Base-by-base conservation (phyloP, 2,329 filamentous ascomycete species). In the Fusarium sp. region DNA sequence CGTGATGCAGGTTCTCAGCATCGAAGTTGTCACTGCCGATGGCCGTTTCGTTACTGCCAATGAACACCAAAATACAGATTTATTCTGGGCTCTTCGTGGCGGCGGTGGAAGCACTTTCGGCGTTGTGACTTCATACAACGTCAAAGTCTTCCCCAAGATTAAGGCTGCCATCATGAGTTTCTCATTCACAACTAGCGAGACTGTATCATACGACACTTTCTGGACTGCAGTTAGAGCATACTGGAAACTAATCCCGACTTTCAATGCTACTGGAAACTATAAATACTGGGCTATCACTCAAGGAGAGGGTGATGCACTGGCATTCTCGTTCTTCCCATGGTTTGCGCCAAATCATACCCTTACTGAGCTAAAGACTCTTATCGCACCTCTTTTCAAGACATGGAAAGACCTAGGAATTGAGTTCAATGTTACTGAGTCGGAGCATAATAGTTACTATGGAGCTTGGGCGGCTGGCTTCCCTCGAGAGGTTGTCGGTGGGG, bases 1-100 rank as follows among this genome's bases (percentile, higher is more conserved):
- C 20, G 10, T 8, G 3, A 15, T 26, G 1, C 7, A 73, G 65
- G 59, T 73, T 7, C 62, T 73, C 2, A 70, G 69, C 10, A 54
- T 72, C 3, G 53, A 73, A 15, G 70, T 71, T 4, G 62, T 73
- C 10, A 69, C 68, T 10, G 48, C 70, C 3, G 64, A 73, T 30
- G 73, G 73, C 0, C 71, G 53, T 12, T 75, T 73, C 41, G 23
- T 75, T 17, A 75, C 67, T 0, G 64, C 62, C 10, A 64, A 53
- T 7, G 57, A 70, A 11, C 55, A 59, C 1, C 15, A 69, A 40
- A 75, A 75, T 26, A 55, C 57, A 0, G 71, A 75, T 20, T 73
- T 83, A 5, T 83, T 81, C 76, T 67, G 79, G 42, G 82, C 83
- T 5, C 74, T 84, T n/a, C 73, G 80, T 2, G 83, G 83, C 2